Percentiles rank a stretch among this genome's conserved stretches.
Conservation (phyloP, 768 basidiomycete genomes). For the Suillus clintonianus region DNA sequence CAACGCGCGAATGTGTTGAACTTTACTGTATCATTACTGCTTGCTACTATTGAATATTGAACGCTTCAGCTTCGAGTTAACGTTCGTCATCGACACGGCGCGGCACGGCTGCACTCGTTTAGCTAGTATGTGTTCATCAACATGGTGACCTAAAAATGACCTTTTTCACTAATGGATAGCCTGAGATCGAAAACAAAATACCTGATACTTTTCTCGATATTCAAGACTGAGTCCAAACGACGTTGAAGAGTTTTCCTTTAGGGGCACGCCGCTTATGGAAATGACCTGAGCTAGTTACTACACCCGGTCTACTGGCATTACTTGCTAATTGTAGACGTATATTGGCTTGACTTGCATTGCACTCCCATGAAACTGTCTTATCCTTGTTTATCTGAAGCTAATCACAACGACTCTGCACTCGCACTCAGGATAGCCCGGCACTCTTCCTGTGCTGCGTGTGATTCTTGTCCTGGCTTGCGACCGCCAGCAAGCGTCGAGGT, state of each 20-base stretch:
- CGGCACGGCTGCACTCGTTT: neutral
- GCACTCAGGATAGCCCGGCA: slow-evolving; percentile 85
- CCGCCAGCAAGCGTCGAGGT: slow-evolving; percentile 62
- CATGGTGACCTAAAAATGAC: neutral
- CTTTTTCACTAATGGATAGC: neutral
- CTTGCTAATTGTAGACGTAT: too few species aligned
- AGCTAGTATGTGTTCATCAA: neutral
- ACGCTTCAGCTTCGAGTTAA: too few species aligned
- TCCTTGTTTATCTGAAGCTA: slow-evolving; percentile 57
- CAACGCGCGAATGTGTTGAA: too few species aligned
- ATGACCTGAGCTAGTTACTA: neutral
- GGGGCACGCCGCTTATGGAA: neutral
- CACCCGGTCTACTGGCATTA: too few species aligned
- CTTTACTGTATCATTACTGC: neutral
- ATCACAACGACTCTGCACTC: slow-evolving; percentile 50
- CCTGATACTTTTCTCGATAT: neutral
- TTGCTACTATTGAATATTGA: neutral
- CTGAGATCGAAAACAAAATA: neutral
- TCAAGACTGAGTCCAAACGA: too few species aligned
- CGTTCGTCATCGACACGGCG: neutral
- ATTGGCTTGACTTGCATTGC: too few species aligned
- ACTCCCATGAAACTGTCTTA: slow-evolving; percentile 63
- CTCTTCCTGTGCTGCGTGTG: slow-evolving; percentile 67
- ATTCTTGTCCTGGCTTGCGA: slow-evolving; percentile 67
- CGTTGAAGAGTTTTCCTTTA: neutral